These are phyloP conservation scores for Cystofilobasidium capitatum DNA, from an alignment of 768 basidiomycete species.

Conservation along the genomic window DNA sequence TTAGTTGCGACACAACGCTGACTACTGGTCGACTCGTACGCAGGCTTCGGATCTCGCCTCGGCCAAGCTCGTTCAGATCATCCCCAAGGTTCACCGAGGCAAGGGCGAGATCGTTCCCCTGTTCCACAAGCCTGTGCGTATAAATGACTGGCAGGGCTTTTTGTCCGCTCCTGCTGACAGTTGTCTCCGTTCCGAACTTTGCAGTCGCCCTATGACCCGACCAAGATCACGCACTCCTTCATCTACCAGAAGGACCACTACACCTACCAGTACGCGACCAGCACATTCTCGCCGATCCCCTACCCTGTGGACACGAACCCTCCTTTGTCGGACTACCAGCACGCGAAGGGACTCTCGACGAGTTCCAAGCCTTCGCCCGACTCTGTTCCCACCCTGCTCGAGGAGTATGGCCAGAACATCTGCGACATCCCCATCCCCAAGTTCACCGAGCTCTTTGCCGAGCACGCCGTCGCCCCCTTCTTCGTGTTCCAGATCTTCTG, in stretches of 20 bases:
- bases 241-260: constrained; percentile 93
- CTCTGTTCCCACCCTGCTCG: constrained; percentile 41
- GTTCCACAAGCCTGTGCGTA: constrained; percentile 46
- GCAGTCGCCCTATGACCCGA: constrained; percentile 15
- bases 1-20: no score
- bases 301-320: constrained; percentile 75
- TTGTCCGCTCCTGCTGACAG: constrained; percentile 11
- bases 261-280: constrained; percentile 49
- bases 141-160: not conserved
- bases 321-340: constrained; percentile 54
- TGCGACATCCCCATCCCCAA: constrained; percentile 96
- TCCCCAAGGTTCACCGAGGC: constrained; percentile 71
- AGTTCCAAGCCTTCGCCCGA: constrained; percentile 43
- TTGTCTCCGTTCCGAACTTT: no score
- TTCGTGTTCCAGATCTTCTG: constrained; percentile 99
- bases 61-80: constrained; percentile 70
- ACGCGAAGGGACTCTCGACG: constrained; percentile 47
- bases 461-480: constrained; percentile 97
- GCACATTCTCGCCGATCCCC: constrained; percentile 69
- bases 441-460: constrained; percentile 79
- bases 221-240: constrained; percentile 58
- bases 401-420: constrained; percentile 81
- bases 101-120: constrained; percentile 80
- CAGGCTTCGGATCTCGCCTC: constrained; percentile 57
- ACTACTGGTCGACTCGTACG: not conserved